phyloP scores from a whole-genome alignment of 768 basidiomycete species.

The Tubosaeta sp. region DNA sequence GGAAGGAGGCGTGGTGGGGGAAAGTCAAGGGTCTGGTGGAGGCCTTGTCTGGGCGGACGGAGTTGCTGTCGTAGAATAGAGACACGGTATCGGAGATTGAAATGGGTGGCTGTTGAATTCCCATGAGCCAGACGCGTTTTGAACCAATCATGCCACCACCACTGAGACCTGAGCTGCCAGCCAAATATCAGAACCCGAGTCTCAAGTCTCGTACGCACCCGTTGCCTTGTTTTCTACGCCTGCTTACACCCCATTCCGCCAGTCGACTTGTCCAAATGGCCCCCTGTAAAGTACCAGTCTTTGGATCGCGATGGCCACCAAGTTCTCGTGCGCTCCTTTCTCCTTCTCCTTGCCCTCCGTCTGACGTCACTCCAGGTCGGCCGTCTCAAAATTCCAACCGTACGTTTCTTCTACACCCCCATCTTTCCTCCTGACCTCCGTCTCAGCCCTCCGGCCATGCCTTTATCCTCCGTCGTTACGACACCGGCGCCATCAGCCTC shows the following conservation, averaged over 20 bases:
- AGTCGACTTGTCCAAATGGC: slow-evolving; percentile 47
- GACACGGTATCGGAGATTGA: slow-evolving; percentile 29
- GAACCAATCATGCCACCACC: slow-evolving; percentile 32
- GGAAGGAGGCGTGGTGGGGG: slow-evolving; percentile 77
- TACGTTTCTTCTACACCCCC: slow-evolving; percentile 35
- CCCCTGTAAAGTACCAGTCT: slow-evolving; percentile 88
- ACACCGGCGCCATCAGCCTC: slow-evolving; percentile 86
- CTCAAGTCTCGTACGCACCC: slow-evolving; percentile 41
- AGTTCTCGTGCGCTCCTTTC: slow-evolving; percentile 58
- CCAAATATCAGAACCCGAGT: slow-evolving; percentile 46
- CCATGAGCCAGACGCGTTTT: slow-evolving; percentile 31
- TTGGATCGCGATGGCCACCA: slow-evolving; percentile 83
- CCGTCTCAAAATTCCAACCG: slow-evolving; percentile 85
- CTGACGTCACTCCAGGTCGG: slow-evolving; percentile 59
- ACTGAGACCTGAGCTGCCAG: slow-evolving; percentile 50
- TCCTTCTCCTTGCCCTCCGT: not conserved
- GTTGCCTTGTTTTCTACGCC: accelerated
- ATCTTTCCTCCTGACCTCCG: slow-evolving; percentile 6
- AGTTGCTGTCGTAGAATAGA: slow-evolving; percentile 37
- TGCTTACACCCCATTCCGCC: not conserved
- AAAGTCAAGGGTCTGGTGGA: slow-evolving; percentile 67
- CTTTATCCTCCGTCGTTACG: slow-evolving; percentile 90
- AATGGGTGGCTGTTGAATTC: slow-evolving; percentile 30
- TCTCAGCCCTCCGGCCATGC: slow-evolving; percentile 73
- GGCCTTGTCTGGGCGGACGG: slow-evolving; percentile 61